Conservation (phyloP, 768 basidiomycete species). For the Boletus rex-veris region DNA sequence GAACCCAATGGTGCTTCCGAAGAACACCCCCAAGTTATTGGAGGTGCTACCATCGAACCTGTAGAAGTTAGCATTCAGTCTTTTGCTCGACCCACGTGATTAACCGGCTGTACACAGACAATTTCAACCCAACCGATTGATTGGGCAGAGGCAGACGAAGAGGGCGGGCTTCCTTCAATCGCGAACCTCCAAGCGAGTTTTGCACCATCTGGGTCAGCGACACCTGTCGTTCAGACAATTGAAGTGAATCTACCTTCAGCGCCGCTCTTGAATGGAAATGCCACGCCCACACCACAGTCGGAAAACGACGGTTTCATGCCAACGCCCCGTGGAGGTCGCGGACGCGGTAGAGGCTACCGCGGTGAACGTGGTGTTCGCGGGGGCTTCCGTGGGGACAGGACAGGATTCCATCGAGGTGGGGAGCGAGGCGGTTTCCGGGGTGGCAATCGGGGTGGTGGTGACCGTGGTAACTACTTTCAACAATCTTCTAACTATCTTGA, state of each 20-base stretch:
- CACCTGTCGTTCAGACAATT: constrained; percentile 42
- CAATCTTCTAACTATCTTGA: background rate
- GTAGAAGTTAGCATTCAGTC: constrained; percentile 32
- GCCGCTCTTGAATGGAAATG: constrained; percentile 20
- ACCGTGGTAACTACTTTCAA: constrained; percentile 18
- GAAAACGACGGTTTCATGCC: constrained; percentile 67
- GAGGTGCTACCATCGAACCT: constrained; percentile 11
- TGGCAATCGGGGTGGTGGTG: constrained; percentile 28
- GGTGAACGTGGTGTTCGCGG: constrained; percentile 43
- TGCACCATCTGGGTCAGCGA: constrained; percentile 68
- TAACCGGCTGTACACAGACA: constrained; percentile 11
- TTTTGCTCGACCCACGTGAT: background rate
- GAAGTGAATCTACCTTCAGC: constrained; percentile 33
- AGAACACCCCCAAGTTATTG: constrained; percentile 13
- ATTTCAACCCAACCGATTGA: constrained; percentile 48
- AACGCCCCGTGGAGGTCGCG: constrained; percentile 44
- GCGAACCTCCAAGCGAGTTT: constrained; percentile 74
- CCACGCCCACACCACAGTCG: constrained; percentile 16
- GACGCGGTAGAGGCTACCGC: constrained; percentile 41
- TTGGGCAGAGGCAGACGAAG: constrained; percentile 79
- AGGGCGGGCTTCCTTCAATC: constrained; percentile 73
- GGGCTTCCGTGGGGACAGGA: constrained; percentile 39
- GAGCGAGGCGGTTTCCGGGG: constrained; percentile 36
- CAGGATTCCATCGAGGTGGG: constrained; percentile 35
- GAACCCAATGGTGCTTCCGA: constrained; percentile 15